Base-by-base conservation (phyloP, 208 protist genomes). In the Porcisia deanei region DNA sequence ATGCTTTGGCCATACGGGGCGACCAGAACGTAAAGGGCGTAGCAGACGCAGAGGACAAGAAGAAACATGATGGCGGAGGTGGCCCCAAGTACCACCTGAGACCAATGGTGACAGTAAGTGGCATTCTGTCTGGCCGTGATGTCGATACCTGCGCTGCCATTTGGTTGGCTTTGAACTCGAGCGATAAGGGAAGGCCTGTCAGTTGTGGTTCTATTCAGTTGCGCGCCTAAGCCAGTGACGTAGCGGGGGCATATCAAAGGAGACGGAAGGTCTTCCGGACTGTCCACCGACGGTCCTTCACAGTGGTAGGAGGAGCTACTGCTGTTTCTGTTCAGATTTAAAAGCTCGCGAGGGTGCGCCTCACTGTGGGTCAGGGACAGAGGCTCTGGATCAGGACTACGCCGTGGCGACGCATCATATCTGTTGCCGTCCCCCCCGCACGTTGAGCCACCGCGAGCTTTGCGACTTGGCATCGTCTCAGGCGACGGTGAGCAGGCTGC, bases 41-140 rank as follows among this genome's bases (percentile, higher is more conserved):
- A 92, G 30, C 72, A 30, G 10, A 93, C 16, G 3, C 71, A 76
- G 34, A 84, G 49, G 3, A 89, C 85, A 22, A 91, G 57, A n/a
- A 82, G 52, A 52, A 91, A 88, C 55, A 91, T 65, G 52, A 95
- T 75, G 14, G 80, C 85, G 9, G 85, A 89, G 12, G 88, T 93
- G 41, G 83, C 81, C 0, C 85, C 85, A 30, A 86, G 60, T 41
- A 89, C 70, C 20, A 93, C 84, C 61, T 85, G 59, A 43, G 79
- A 80, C 91, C 88, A 91, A 67, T 86, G 75, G 12, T 73, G 22
- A 12, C 43, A 43, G 70, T 89, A 91, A 30, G 52, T 34, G 10
- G 22, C 69, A 37, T 30, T 72, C 39, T 53, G 61, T 2, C 37
- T 65, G 10, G 52, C 9, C 3, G 60, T 25, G 12, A 54, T 60